Percentiles rank a stretch among this genome's conserved stretches.
phyloP scores from a whole-genome alignment of 371 early-diverging fungal species.

The Lichtheimia hyalospora region DNA sequence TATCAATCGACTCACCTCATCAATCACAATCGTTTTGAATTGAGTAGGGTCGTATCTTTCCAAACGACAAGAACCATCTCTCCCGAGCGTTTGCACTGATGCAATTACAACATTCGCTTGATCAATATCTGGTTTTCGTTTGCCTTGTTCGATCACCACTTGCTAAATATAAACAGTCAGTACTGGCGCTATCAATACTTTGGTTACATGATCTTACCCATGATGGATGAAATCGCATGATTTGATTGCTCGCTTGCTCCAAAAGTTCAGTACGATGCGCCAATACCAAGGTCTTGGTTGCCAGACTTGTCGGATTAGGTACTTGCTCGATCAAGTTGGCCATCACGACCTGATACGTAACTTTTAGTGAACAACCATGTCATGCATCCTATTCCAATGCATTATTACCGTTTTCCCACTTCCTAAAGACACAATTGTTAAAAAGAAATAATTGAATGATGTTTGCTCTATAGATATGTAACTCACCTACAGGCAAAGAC shows the following conservation, averaged over 20 bases:
- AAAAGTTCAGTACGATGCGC: slow-evolving; percentile 90
- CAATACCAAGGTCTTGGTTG: slow-evolving; percentile 77
- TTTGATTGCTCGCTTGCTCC: slow-evolving; percentile 75
- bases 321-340: slow-evolving; percentile 75
- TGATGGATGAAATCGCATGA: slow-evolving; percentile 52
- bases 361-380: neutral
- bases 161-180: slow-evolving; percentile 22
- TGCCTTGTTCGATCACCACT: slow-evolving; percentile 71
- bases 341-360: slow-evolving; percentile 67
- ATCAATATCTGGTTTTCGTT: slow-evolving; percentile 48
- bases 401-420: slow-evolving; percentile 82
- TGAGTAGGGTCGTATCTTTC: slow-evolving; percentile 64
- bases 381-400: neutral
- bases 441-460: neutral
- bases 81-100: slow-evolving; percentile 77
- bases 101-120: slow-evolving; percentile 75
- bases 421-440: slow-evolving; percentile 40
- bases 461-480: too few relatives aligned
- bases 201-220: slow-evolving; percentile 35
- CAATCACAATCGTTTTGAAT: slow-evolving; percentile 90
- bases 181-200: neutral
- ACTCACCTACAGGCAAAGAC: slow-evolving; percentile 75
- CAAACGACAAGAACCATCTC: slow-evolving; percentile 50
- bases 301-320: slow-evolving; percentile 59
- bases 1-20: slow-evolving; percentile 53